These are phyloP conservation scores for Malus asiatica DNA, from an alignment of 306 rosid genomes.

Conservation along the genomic window DNA sequence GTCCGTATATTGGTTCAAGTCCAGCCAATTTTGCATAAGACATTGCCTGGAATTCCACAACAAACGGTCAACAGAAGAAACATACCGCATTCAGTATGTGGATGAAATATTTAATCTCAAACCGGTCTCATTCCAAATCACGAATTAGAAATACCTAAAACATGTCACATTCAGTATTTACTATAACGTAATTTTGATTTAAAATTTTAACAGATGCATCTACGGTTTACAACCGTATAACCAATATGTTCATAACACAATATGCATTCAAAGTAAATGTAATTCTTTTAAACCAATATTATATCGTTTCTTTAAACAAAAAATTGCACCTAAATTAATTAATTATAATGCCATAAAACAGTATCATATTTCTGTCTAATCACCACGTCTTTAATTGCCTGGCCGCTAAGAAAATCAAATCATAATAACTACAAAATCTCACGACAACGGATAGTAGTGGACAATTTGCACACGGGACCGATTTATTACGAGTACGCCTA, in stretches of 20 bases:
- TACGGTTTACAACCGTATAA: no score
- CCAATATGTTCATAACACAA: no score
- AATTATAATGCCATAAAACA: no score
- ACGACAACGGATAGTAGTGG: neutral
- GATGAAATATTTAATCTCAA: neutral
- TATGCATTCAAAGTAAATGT: no score
- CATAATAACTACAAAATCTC: neutral
- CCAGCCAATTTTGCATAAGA: conserved; percentile 97
- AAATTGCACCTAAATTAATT: no score
- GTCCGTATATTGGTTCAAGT: conserved; percentile 88
- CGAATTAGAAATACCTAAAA: neutral
- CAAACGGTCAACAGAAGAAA: conserved; percentile 11
- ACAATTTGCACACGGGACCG: neutral
- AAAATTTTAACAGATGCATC: neutral
- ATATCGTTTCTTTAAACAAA: no score
- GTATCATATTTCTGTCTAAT: neutral
- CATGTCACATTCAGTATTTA: neutral
- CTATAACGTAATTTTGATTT: neutral
- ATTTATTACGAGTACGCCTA: neutral
- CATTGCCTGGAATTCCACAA: conserved; percentile 63
- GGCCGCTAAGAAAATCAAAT: neutral
- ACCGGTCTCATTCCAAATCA: neutral
- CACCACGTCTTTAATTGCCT: neutral
- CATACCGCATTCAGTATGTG: neutral
- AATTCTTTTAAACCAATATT: no score